Conservation (phyloP, 129 eudicot genomes). For the Flaveria brownii region DNA sequence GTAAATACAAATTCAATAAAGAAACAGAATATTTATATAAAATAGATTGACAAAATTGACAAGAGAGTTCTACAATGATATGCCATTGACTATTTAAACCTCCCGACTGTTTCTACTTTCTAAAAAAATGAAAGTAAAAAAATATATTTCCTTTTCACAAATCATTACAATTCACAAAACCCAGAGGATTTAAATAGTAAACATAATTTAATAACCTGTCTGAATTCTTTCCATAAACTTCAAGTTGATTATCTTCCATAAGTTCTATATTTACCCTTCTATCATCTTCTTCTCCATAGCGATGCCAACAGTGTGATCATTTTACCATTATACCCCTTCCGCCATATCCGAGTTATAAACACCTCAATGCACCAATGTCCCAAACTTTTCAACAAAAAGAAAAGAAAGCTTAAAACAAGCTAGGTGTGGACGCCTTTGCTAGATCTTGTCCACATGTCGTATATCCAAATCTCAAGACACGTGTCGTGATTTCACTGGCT, state of each 20-base stretch:
- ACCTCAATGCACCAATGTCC: slow-evolving; percentile 34
- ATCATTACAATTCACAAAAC: slow-evolving; percentile 20
- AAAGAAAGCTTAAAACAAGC: slow-evolving; percentile 23
- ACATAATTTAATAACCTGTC: slow-evolving; percentile 3
- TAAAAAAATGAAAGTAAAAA: slow-evolving; percentile 18
- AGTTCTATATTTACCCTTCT: slow-evolving; percentile 3
- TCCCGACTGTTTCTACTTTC: not conserved
- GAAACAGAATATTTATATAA: slow-evolving; percentile 16
- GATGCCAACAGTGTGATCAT: not conserved
- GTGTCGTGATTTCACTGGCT: slow-evolving; percentile 15
- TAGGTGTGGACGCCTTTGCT: slow-evolving; percentile 15
- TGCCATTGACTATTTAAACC: slow-evolving; percentile 18
- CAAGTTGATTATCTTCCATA: slow-evolving; percentile 3
- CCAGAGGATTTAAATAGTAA: not conserved
- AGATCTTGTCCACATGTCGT: slow-evolving; percentile 29
- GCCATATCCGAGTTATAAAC: not conserved
- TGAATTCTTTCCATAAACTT: not conserved
- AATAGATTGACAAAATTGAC: slow-evolving; percentile 27
- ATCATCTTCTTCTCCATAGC: slow-evolving; percentile 24
- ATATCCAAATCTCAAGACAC: not conserved
- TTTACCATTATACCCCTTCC: not conserved
- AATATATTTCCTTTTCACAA: slow-evolving; percentile 20
- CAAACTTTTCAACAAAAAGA: slow-evolving; percentile 28
- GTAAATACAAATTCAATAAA: not conserved
- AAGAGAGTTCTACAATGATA: slow-evolving; percentile 21